Evolutionary conservation across 2,329 filamentous ascomycete genomes (phyloP).

Genomic region (Chaetothyriales sp.): DNA sequence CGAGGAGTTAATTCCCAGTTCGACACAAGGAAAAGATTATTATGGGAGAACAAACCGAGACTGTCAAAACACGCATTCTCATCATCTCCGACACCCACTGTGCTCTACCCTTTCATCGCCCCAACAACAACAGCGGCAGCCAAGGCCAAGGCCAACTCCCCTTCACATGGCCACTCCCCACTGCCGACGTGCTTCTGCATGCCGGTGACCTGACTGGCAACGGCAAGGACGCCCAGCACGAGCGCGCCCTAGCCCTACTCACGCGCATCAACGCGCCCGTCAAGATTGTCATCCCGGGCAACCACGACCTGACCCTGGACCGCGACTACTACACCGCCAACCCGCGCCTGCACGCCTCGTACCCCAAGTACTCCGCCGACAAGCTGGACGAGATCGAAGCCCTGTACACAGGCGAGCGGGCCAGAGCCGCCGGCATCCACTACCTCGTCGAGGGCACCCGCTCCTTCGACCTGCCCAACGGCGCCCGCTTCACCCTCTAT

Average conservation of each 20-base stretch:
- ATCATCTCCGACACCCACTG: slow-evolving; percentile 16
- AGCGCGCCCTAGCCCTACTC: slow-evolving; percentile 33
- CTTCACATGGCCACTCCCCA: slow-evolving; percentile 31
- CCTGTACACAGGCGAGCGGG: slow-evolving; percentile 34
- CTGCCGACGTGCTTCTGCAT: slow-evolving; percentile 40
- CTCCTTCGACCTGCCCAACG: slow-evolving; percentile 33
- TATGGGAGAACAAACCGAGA: background rate
- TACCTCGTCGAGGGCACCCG: slow-evolving; percentile 42
- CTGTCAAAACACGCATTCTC: slow-evolving; percentile 12
- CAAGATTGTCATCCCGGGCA: slow-evolving; percentile 48
- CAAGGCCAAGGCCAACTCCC: background rate
- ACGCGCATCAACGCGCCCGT: slow-evolving; percentile 35
- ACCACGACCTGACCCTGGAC: slow-evolving; percentile 47
- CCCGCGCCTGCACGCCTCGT: slow-evolving; percentile 16
- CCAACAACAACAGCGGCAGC: background rate
- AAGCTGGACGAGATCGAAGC: slow-evolving; percentile 24
- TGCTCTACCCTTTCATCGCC: slow-evolving; percentile 1
- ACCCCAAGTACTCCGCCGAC: slow-evolving; percentile 15
- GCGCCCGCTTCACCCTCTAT: slow-evolving; percentile 38
- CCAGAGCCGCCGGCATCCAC: slow-evolving; percentile 31
- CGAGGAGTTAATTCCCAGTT: background rate
- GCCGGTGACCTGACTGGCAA: slow-evolving; percentile 44
- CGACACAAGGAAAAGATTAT: background rate
- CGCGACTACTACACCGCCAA: slow-evolving; percentile 30
- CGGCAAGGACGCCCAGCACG: slow-evolving; percentile 35